Conservation (phyloP, 768 basidiomycete species). For the Termitomyces titanicus region DNA sequence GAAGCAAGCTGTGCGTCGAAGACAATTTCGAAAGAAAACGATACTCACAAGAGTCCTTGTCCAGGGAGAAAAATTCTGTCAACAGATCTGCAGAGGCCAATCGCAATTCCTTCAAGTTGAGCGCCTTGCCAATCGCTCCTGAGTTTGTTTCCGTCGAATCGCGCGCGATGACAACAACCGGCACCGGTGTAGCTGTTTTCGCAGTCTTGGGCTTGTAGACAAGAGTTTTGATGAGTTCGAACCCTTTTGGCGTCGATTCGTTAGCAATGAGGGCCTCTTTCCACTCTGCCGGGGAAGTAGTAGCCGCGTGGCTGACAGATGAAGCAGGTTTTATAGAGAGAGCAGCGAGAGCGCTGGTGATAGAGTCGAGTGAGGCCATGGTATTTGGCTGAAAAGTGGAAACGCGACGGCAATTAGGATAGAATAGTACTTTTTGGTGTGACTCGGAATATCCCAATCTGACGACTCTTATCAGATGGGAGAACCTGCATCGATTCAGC, state of each 20-base stretch:
- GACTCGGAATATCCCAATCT: constrained; percentile 35
- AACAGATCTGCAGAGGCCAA: constrained; percentile 85
- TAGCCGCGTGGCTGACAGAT: constrained; percentile 52
- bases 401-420: constrained; percentile 13
- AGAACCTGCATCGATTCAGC: constrained; percentile 26
- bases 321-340: constrained; percentile 55
- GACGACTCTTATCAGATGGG: constrained; percentile 36
- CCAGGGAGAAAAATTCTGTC: constrained; percentile 75
- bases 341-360: constrained; percentile 40
- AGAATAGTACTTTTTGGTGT: constrained; percentile 22
- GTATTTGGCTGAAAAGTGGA: constrained; percentile 13
- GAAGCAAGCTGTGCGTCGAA: neutral
- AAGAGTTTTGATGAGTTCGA: constrained; percentile 81
- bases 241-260: constrained; percentile 49
- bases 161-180: constrained; percentile 82
- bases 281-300: constrained; percentile 76
- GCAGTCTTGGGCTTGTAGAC: constrained; percentile 97
- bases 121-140: constrained; percentile 69
- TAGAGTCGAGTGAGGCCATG: constrained; percentile 34
- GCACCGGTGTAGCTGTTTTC: constrained; percentile 80
- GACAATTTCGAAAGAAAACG: neutral
- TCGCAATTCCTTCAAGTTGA: constrained; percentile 84
- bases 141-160: constrained; percentile 85
- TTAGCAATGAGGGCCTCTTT: constrained; percentile 60
- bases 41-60: constrained; percentile 79